Conservation (phyloP, 345 rosid genomes). For the Sisymbrium altissimum region DNA sequence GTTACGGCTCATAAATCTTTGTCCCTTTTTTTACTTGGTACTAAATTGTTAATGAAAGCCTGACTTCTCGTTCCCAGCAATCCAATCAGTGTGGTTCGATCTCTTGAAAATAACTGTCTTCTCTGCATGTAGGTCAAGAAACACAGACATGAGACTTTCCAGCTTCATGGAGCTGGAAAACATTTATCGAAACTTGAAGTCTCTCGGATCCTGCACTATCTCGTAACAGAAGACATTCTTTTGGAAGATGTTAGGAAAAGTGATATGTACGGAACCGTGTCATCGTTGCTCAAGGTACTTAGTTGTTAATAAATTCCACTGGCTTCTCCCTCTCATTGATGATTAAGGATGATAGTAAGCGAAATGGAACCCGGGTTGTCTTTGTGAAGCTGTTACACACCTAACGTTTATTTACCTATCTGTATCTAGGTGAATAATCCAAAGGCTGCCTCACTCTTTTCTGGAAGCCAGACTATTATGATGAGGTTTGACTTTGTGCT, state of each 20-base stretch:
- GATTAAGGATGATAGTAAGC: neutral
- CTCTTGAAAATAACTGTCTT: neutral
- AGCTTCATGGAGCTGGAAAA: conserved; percentile 94
- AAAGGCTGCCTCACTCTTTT: conserved; percentile 51
- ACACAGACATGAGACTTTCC: conserved; percentile 74
- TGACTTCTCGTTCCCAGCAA: neutral
- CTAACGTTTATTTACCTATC: neutral
- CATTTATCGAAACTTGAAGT: conserved; percentile 79
- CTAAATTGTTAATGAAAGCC: neutral
- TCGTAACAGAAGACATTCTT: conserved; percentile 78
- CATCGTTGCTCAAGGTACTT: conserved; percentile 83
- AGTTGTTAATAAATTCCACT: conserved; percentile 3
- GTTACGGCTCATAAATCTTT: neutral
- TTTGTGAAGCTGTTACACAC: neutral
- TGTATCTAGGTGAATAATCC: conserved; percentile 71
- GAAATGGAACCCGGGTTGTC: conserved; percentile 7
- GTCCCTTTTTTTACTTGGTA: neutral
- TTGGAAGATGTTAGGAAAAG: conserved; percentile 94
- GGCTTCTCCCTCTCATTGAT: neutral
- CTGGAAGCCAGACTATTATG: conserved; percentile 50
- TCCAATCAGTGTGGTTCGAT: neutral
- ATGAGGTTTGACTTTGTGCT: conserved; percentile 52
- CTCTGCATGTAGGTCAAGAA: conserved; percentile 69
- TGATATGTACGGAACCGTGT: conserved; percentile 86
- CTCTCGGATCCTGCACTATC: conserved; percentile 77